Base-by-base conservation (phyloP, 306 rosid species). In the Citrullus colocynthis region DNA sequence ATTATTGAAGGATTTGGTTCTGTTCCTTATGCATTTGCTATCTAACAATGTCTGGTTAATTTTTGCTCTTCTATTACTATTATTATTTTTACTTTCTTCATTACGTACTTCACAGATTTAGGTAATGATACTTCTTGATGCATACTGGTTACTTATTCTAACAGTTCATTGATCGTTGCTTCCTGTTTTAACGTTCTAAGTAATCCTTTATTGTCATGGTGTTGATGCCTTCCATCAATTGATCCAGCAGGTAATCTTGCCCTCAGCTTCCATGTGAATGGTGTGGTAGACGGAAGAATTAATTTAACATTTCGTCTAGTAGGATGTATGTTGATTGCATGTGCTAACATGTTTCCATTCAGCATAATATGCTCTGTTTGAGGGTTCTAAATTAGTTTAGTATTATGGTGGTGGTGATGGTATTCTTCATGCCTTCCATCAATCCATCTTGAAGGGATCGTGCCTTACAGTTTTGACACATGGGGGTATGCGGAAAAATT, bases 21-120 rank as follows among this genome's bases (percentile, higher is more conserved):
- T 83, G 90, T 78, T 80, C 76, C 45, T 79, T 82, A 42, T 81
- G 30, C 85, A 78, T 75, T 82, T 78, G 81, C 83, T 75, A 78
- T 76, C 78, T 80, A 84, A 78, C 76, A 79, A 78, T 83, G 78
- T 88, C 48, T 87, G 80, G 85, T 83, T 88, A 80, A 88, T 88
- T 82, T 81, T 78, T 88, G 79, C 75, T 66, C 77, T 71, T 83
- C 81, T 49, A 60, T 85, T 61, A 32, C 52, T 70, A 72, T 82
- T 80, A 74, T 78, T 74, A 70, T 83, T 78, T 80, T 84, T 82
- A 84, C 85, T 28, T 66, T 78, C 79, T 76, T 85, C 66, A 70
- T 78, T 71, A 81, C 70, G 84, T 81, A 65, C 79, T 76, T 87
- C 81, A 82, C 82, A 83, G 79, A 82, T 83, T 77, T 79, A 63